Evolutionary conservation across 2,329 filamentous ascomycete genomes (phyloP), one percentile per base, ranked within the genome.

Genomic region (Ceratocystis smalleyi): DNA sequence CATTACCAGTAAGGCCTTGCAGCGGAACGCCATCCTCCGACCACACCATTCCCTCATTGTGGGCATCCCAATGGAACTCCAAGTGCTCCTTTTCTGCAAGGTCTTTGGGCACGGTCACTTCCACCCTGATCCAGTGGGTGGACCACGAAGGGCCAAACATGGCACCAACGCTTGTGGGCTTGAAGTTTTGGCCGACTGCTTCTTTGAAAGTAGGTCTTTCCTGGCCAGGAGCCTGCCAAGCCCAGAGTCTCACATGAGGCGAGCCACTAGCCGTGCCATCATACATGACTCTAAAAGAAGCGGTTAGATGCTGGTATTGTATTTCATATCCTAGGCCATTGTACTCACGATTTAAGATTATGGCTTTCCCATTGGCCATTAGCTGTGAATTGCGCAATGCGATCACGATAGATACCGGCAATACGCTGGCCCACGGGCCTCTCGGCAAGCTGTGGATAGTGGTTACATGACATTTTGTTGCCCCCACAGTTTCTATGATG

Each of bases 51-150:
- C 89, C 94, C 76, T 99, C 94, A 69, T 91, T 95, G 76, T 89
- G 87, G 45, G 88, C 87, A 75, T 99, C 92, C 92, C 94, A 99
- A 71, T 96, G 91, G 65, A 97, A 85, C 75, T 97, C 91, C n/a
- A 99, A 80, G 59, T 88, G 85, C 69, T 91, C 84, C 70, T 94
- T 89, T 68, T 90, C 77, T 30, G 75, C 77, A 70, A 96, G 81
- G 12, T 89, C 77, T 64, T 83, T 72, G 6, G 94, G 92, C 15
- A 97, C 81, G 3, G 83, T 89, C 67, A 99, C 77, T 65, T 86
- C 78, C 64, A 96, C 83, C 70, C 85, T 89, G 81, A 99, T 95
- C 94, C 94, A 99, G 74, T 97, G 94, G 7, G 94, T 99, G 1
- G 91, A 88, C 94, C 94, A 99, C 43, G 91, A 94, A 1, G 94